Percentiles rank a stretch among this genome's conserved stretches.
These are phyloP conservation scores for Penicillium canescens DNA, from an alignment of 495 filamentous ascomycete genomes.

Conservation along the genomic window DNA sequence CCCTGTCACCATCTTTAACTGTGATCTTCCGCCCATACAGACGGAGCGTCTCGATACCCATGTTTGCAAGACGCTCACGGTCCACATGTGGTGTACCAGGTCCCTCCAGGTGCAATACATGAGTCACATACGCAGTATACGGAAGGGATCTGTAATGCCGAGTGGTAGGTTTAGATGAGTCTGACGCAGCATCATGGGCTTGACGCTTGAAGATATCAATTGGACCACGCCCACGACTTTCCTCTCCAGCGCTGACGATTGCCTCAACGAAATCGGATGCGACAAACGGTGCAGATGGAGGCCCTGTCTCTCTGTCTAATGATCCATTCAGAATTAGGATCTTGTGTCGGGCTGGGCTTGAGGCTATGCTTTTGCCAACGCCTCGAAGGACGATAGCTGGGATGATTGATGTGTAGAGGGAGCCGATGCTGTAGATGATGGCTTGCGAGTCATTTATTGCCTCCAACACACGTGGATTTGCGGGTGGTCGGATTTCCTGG, in stretches of 20 bases:
- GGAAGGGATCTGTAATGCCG: constrained; percentile 22
- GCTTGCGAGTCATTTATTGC: constrained; percentile 61
- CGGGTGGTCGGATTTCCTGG: constrained; percentile 76
- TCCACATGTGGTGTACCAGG: constrained; percentile 70
- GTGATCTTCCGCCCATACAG: constrained; percentile 70
- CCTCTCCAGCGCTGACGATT: constrained; percentile 62
- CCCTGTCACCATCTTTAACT: constrained; percentile 24
- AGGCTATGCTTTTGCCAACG: constrained; percentile 40
- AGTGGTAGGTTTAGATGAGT: constrained; percentile 12
- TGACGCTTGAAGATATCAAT: constrained; percentile 3
- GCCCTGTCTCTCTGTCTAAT: constrained; percentile 83
- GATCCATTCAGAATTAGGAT: constrained; percentile 84
- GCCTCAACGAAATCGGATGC: constrained; percentile 79
- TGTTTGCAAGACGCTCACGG: constrained; percentile 54
- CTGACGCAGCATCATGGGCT: background rate
- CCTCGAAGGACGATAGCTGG: constrained; percentile 58
- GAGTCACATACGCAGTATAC: constrained; percentile 70
- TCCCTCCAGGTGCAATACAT: constrained; percentile 80
- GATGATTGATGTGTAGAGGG: constrained; percentile 78
- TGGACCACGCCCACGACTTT: constrained; percentile 38
- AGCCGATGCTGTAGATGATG: constrained; percentile 88
- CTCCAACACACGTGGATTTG: constrained; percentile 76
- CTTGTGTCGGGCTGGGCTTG: constrained; percentile 59
- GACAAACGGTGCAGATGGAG: constrained; percentile 55
- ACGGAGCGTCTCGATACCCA: constrained; percentile 75